A percentile compares a stretch with the other conserved stretches of the same genome.
Conservation (phyloP, 805 yeast genomes). For the Vanderwaltozyma tropicalis region DNA sequence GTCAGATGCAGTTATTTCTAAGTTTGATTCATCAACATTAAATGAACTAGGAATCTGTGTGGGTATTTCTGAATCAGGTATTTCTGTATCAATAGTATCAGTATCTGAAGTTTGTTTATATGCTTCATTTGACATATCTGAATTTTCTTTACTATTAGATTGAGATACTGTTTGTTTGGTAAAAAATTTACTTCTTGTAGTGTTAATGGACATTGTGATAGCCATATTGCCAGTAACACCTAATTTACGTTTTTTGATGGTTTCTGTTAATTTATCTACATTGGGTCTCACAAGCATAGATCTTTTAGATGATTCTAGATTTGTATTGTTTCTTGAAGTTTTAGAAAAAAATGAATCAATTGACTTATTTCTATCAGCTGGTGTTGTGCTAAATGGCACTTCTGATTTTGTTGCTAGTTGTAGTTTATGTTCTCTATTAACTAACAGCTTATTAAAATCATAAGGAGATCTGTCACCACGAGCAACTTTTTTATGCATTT, state of each 20-base stretch:
- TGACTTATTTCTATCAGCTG: not conserved
- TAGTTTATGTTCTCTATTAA: slow-evolving; percentile 24
- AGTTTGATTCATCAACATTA: not conserved
- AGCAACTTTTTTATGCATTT: slow-evolving; percentile 47
- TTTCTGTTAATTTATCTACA: slow-evolving; percentile 13
- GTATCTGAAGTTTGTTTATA: slow-evolving; percentile 1
- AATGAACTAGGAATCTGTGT: slow-evolving; percentile 20
- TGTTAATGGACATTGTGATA: not conserved
- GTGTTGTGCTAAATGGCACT: no score
- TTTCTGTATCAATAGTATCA: slow-evolving; percentile 17
- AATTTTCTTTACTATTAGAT: not conserved
- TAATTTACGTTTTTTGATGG: slow-evolving; percentile 19
- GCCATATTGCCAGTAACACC: not conserved
- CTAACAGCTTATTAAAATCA: slow-evolving; percentile 24
- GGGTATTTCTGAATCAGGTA: slow-evolving; percentile 20
- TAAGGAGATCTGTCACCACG: slow-evolving; percentile 60
- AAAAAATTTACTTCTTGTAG: slow-evolving; percentile 2
- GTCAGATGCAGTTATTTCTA: no score
- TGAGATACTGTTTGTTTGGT: no score
- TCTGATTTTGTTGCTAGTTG: slow-evolving; percentile 21
- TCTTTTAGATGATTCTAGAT: not conserved
- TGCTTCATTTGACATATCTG: not conserved
- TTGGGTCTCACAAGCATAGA: not conserved
- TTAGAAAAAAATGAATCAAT: slow-evolving; percentile 19
- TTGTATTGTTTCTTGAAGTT: not conserved